phyloP scores from a whole-genome alignment of 2,329 filamentous ascomycete genomes.

The Venturiaceae sp. region DNA sequence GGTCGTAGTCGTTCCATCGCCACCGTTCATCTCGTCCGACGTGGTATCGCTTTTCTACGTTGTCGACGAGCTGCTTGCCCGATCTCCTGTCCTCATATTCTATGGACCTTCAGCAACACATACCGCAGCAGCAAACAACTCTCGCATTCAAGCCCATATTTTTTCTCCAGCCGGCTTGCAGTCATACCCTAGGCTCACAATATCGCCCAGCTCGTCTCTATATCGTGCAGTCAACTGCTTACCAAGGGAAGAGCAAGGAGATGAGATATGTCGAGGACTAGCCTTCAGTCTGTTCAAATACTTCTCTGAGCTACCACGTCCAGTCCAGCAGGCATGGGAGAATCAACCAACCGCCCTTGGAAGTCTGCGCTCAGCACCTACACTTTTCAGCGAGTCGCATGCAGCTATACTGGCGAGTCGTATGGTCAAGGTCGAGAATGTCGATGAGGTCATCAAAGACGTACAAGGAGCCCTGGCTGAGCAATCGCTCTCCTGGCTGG shows the following conservation, averaged over 20 bases:
- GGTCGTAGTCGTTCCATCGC: conserved; percentile 72
- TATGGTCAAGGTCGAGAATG: conserved; percentile 75
- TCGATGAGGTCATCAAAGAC: conserved; percentile 59
- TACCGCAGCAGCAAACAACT: conserved; percentile 72
- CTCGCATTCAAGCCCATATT: conserved; percentile 89
- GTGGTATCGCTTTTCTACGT: conserved; percentile 82
- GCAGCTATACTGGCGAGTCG: conserved; percentile 80
- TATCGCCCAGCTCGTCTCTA: conserved; percentile 84
- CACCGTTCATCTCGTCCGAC: conserved; percentile 67
- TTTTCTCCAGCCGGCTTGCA: conserved; percentile 82
- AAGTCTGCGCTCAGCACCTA: conserved; percentile 52
- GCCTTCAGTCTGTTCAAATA: conserved; percentile 93
- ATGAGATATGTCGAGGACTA: conserved; percentile 82
- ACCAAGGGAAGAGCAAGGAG: conserved; percentile 88
- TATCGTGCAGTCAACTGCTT: conserved; percentile 86
- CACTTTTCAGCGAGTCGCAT: conserved; percentile 83
- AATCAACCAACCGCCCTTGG: conserved; percentile 41
- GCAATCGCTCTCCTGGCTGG: conserved; percentile 74
- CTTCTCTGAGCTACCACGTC: conserved; percentile 74
- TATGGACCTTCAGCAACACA: conserved; percentile 84
- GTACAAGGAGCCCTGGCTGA: conserved; percentile 69
- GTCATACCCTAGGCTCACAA: conserved; percentile 82
- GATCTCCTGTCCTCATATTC: conserved; percentile 79
- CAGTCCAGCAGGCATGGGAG: conserved; percentile 62
- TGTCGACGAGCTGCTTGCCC: conserved; percentile 71